Conservation (phyloP, 768 basidiomycete species). For the Hysterangium stoloniferum region DNA sequence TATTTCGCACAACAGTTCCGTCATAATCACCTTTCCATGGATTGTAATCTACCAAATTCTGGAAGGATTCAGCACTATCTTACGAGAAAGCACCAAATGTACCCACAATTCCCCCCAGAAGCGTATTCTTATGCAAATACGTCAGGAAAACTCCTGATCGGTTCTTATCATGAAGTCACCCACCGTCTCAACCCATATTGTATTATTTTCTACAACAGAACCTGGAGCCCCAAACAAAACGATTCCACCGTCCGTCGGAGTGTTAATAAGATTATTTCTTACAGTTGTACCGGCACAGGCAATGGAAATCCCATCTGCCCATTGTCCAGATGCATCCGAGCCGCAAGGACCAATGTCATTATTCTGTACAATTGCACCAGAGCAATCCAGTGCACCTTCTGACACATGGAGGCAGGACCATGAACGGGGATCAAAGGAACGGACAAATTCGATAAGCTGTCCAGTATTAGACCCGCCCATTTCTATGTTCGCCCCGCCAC, state of each 20-base stretch:
- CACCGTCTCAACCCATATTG: constrained; percentile 63
- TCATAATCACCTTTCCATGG: constrained; percentile 64
- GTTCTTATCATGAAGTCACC: constrained; percentile 18
- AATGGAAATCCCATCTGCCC: constrained; percentile 79
- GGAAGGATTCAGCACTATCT: background rate
- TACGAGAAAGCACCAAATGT: background rate
- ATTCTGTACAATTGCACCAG: constrained; percentile 58
- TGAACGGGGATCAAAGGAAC: constrained; percentile 65
- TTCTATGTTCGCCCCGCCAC: constrained; percentile 74
- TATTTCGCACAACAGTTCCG: constrained; percentile 57
- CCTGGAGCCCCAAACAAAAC: constrained; percentile 74
- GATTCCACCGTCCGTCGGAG: constrained; percentile 74
- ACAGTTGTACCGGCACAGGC: constrained; percentile 56
- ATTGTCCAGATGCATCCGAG: constrained; percentile 52
- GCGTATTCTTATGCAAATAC: constrained; percentile 40
- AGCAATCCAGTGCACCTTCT: constrained; percentile 62
- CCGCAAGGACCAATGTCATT: constrained; percentile 83
- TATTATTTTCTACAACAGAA: constrained; percentile 66
- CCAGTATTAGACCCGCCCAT: constrained; percentile 69
- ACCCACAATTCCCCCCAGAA: constrained; percentile 55
- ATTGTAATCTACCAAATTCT: constrained; percentile 62
- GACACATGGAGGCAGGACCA: constrained; percentile 80
- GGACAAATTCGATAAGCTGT: constrained; percentile 73
- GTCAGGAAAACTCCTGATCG: background rate
- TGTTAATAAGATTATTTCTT: constrained; percentile 60